Base-by-base conservation (phyloP, 1,139 yeast genomes). In the Yamadazyma friedrichii region DNA sequence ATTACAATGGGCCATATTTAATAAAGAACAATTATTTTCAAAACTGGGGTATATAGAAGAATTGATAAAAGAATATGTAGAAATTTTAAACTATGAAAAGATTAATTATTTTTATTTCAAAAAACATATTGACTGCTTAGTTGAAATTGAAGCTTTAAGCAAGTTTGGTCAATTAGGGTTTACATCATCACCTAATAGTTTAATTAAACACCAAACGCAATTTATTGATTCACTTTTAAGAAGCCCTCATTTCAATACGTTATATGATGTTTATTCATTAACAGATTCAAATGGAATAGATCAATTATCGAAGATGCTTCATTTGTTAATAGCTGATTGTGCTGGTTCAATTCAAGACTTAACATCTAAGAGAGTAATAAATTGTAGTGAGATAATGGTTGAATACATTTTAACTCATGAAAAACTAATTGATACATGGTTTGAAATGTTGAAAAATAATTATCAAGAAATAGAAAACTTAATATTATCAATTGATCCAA, bases 381-480 rank as follows among this genome's bases (percentile, higher is more conserved):
- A n/a, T 13, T 12, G 3, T 9, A n/a, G 11, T 4, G 20, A 15
- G 4, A 9, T 15, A 3, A 15, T 34, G 12, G 31, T 15, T 12
- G 24, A 24, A n/a, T 26, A 11, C 26, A n/a, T 27, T 26, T 17
- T 27, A 22, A 4, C 10, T 13, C 15, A 28, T 3, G 10, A 16
- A 4, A 12, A 15, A 9, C 24, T 36, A 12, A 15, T 29, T 11
- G 40, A 36, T 11, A 15, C 13, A 12, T 40, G 42, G 42, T 28
- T 35, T 17, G 33, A 31, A 15, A 8, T 35, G 16, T 9, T 39
- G 10, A 22, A 26, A 22, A 12, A 33, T 20, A 20, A 20, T 20
- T 20, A 20, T 20, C 24, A 20, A 20, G 24, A 20, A 27, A 33
- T 9, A 13, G 8, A 6, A 3, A 17, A 17, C 17, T 31, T 15